phyloP scores from a whole-genome alignment of 768 basidiomycete genomes.

The Coprinellus aureogranulatus region DNA sequence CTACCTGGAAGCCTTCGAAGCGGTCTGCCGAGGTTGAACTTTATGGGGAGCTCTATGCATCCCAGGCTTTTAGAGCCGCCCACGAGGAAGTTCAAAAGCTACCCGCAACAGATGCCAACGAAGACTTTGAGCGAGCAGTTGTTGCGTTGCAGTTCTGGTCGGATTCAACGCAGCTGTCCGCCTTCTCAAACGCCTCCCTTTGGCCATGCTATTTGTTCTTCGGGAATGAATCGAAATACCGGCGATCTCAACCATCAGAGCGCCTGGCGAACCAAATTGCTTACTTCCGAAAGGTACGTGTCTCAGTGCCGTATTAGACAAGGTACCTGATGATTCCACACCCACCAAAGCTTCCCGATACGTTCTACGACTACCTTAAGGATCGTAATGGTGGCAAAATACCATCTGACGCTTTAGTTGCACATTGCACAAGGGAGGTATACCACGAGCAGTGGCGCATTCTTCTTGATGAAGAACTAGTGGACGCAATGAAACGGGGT shows the following conservation, averaged over 20 bases:
- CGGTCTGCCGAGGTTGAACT: slow-evolving; percentile 11
- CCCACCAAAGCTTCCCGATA: slow-evolving; percentile 21
- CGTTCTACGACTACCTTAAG: slow-evolving; percentile 15
- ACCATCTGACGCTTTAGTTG: slow-evolving; percentile 18
- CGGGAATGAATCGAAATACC: slow-evolving; percentile 19
- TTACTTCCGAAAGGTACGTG: slow-evolving; percentile 10
- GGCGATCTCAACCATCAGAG: slow-evolving; percentile 9
- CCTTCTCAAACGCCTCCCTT: slow-evolving; percentile 14
- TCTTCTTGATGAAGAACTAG: slow-evolving; percentile 32
- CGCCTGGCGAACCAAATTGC: slow-evolving; percentile 17
- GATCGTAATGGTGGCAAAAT: slow-evolving; percentile 15
- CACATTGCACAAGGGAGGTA: slow-evolving; percentile 30
- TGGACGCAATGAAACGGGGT: slow-evolving; percentile 30
- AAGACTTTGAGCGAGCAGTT: slow-evolving; percentile 16
- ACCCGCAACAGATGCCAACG: neutral
- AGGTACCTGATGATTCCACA: too few species aligned
- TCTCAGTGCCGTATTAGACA: too few species aligned
- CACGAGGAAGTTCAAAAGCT: slow-evolving; percentile 4
- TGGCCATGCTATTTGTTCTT: slow-evolving; percentile 20
- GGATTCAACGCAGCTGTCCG: slow-evolving; percentile 15
- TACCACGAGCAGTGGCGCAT: slow-evolving; percentile 30
- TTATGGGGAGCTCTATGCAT: slow-evolving; percentile 17
- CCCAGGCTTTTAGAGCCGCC: slow-evolving; percentile 11
- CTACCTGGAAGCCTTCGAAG: neutral
- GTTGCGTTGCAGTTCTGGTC: slow-evolving; percentile 26